Percentiles rank a stretch among this genome's conserved stretches.
These are phyloP conservation scores for Clonostachys byssicola DNA, from an alignment of 2,329 filamentous ascomycete genomes.

Conservation along the genomic window DNA sequence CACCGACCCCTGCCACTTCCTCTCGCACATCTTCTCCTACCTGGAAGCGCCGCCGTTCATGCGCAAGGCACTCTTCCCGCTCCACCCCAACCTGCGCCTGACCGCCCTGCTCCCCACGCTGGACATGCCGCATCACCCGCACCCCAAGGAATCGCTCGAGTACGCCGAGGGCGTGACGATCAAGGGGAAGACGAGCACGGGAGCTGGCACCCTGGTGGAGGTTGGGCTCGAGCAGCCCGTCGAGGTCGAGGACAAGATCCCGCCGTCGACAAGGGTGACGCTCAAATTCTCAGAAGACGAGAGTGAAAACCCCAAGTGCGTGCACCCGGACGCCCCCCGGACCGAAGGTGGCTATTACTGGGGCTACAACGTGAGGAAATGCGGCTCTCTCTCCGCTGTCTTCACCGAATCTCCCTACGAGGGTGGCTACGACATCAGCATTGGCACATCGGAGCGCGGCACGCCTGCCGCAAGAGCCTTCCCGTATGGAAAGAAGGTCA, in stretches of 20 bases:
- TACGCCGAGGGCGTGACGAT: slow-evolving; percentile 76
- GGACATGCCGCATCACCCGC: slow-evolving; percentile 82
- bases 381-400: slow-evolving; percentile 62
- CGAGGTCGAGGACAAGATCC: slow-evolving; percentile 56
- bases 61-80: slow-evolving; percentile 68
- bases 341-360: slow-evolving; percentile 81
- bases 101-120: slow-evolving; percentile 72
- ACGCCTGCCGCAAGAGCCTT: slow-evolving; percentile 41
- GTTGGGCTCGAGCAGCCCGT: slow-evolving; percentile 52
- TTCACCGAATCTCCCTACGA: slow-evolving; percentile 75
- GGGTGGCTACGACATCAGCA: slow-evolving; percentile 75
- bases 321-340: slow-evolving; percentile 65
- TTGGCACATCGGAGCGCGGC: slow-evolving; percentile 81
- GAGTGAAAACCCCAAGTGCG: slow-evolving; percentile 46
- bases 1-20: slow-evolving; percentile 73
- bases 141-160: slow-evolving; percentile 70
- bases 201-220: slow-evolving; percentile 50
- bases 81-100: slow-evolving; percentile 72
- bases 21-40: slow-evolving; percentile 74
- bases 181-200: slow-evolving; percentile 32
- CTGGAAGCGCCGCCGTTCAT: slow-evolving; percentile 83
- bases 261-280: slow-evolving; percentile 69
- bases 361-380: slow-evolving; percentile 72
- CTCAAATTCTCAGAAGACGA: slow-evolving; percentile 55
- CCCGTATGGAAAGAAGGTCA: slow-evolving; percentile 30